Evolutionary conservation across 2,329 filamentous ascomycete species (phyloP), one percentile per base, ranked within the genome.

Genomic region (Helotiales sp.): DNA sequence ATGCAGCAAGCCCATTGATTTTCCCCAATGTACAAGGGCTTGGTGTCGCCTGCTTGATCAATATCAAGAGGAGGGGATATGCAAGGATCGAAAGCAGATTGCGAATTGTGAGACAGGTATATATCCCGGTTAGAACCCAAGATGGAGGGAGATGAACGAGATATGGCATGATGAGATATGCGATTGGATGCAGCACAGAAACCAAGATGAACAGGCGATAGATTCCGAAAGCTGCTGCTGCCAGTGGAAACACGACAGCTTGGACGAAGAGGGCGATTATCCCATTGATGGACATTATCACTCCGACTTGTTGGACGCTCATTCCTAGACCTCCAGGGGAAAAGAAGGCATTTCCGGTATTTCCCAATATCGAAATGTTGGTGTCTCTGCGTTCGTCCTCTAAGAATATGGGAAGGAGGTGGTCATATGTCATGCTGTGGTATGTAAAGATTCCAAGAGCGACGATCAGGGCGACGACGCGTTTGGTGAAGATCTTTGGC

Each of bases 401-500:
- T 52, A 96, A 85, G 75, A 96, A 97, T 59, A 97, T 96, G 7
- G 93, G 93, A 54, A 96, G 80, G 0, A 97, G 81, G 71, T 96
- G 90, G 69, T 97, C 93, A 74, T 91, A 97, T 0, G 89, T 92
- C 92, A 97, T 97, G 34, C 89, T 91, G 74, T 97, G 93, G 71
- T 96, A 96, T 4, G 91, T 95, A 76, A 96, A 96, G 62, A 97
- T 90, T 44, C 89, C 90, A 48, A 97, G 77, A 1, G 93, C 88
- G n/a, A 91, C 69, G 36, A 95, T 85, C 53, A 96, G 83, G 73
- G 89, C 86, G 64, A 90, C 77, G 59, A 96, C 86, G 38, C 82
- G 83, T 73, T 76, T 79, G 1, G 81, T 87, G 65, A 87, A 84
- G 52, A 81, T 78, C 70, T 64, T 81, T 77, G 58, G 61, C 7